A percentile compares a stretch with the other conserved stretches of the same genome.
These are phyloP conservation scores for Canavalia ensiformis DNA, from an alignment of 306 rosid species.

Conservation along the genomic window DNA sequence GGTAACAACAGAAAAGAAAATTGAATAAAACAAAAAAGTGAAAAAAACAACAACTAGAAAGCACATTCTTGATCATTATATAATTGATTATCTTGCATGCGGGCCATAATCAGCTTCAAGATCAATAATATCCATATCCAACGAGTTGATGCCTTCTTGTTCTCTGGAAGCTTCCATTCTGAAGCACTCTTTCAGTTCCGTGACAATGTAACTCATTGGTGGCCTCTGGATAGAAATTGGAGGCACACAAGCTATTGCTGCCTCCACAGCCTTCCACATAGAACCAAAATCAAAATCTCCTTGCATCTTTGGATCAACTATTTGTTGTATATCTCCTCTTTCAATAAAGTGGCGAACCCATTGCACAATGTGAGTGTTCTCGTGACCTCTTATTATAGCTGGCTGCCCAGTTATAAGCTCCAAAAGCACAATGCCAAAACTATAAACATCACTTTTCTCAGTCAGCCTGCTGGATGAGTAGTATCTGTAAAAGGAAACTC, in stretches of 20 bases:
- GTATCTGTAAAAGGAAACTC: constrained; percentile 40
- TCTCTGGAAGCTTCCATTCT: constrained; percentile 40
- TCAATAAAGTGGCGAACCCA: constrained; percentile 37
- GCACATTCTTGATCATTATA: not conserved
- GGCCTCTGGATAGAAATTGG: constrained; percentile 41
- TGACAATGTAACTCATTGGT: constrained; percentile 42
- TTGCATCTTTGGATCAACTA: constrained; percentile 43
- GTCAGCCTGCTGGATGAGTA: constrained; percentile 42
- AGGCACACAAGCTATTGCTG: constrained; percentile 49
- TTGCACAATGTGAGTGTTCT: constrained; percentile 47
- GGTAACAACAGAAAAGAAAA: too few species aligned
- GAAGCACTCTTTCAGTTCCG: constrained; percentile 42
- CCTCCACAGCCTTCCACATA: constrained; percentile 51
- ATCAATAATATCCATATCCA: constrained; percentile 18
- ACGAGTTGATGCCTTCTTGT: constrained; percentile 7
- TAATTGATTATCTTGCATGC: constrained; percentile 34
- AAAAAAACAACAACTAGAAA: not conserved
- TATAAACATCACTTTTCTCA: constrained; percentile 49
- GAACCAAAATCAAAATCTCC: constrained; percentile 47
- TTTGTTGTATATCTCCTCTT: constrained; percentile 41
- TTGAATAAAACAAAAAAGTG: not conserved
- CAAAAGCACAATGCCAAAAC: constrained; percentile 53
- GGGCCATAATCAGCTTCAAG: constrained; percentile 42
- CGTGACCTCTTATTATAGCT: constrained; percentile 43
- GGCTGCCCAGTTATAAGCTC: constrained; percentile 51